Percentiles rank a stretch among this genome's conserved stretches.
Evolutionary conservation across 1,139 yeast genomes (phyloP).

Genomic region (Hemisphaericaspora xylanilytica): DNA sequence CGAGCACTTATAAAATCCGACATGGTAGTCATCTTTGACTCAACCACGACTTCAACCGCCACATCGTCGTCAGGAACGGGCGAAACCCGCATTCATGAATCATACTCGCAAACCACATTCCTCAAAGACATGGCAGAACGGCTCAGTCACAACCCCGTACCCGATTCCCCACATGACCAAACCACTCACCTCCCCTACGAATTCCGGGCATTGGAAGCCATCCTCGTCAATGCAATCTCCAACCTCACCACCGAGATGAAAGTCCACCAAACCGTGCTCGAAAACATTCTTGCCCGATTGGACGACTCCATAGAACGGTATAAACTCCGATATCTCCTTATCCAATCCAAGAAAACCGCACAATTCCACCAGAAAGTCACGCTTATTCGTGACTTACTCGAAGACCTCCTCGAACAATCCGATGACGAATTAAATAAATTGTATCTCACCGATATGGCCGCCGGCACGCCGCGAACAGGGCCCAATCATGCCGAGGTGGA

Average conservation of each 20-base stretch:
- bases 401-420: constrained; percentile 40
- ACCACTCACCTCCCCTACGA: constrained; percentile 37
- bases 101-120: constrained; percentile 36
- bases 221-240: constrained; percentile 37
- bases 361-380: constrained; percentile 44
- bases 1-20: constrained; percentile 43
- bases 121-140: constrained; percentile 32
- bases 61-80: not conserved
- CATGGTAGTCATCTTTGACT: constrained; percentile 40
- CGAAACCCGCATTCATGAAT: constrained; percentile 19
- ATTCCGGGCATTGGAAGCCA: constrained; percentile 44
- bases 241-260: constrained; percentile 44
- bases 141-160: constrained; percentile 17
- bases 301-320: constrained; percentile 42
- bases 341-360: constrained; percentile 43
- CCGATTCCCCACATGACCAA: not conserved
- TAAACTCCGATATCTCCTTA: constrained; percentile 39
- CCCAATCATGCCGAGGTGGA: constrained; percentile 45
- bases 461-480: constrained; percentile 25
- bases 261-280: constrained; percentile 41
- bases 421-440: constrained; percentile 38
- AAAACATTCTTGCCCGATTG: constrained; percentile 34
- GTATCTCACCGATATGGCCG: constrained; percentile 32
- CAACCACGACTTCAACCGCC: not conserved
- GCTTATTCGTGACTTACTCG: constrained; percentile 40